Evolutionary conservation across 805 yeast genomes (phyloP), one percentile per base, ranked within the genome.

Genomic region (Spathaspora girioi): DNA sequence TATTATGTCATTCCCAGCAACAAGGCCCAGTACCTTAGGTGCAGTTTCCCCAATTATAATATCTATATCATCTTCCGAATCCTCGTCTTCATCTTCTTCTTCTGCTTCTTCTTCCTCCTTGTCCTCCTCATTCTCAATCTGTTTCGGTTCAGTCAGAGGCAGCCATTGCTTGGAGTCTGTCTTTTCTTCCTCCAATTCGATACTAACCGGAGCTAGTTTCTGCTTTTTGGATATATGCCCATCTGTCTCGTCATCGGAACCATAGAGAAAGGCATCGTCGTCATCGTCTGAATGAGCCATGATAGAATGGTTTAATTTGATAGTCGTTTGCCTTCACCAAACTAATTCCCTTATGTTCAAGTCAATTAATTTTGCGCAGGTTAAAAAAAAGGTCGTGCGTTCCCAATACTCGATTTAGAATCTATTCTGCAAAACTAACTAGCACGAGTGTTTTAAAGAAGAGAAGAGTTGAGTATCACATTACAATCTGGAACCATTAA

Each of bases 11-110:
- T 47, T 46, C 23, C 56, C 75, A 11, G 75, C 59, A 2, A 71
- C 59, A 48, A 38, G 20, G 2, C 70, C 43, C n/a, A 56, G 53
- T 11, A 64, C 54, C 47, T 70, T 53, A 44, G 63, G 57, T 1
- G 67, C 55, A 12, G 59, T 61, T 15, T 62, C 59, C 29, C 78
- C 80, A 20, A 92, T 87, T 46, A 92, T 87, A 62, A 93, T 87
- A 67, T 92, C 97, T 35, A 92, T 81, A 60, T 88, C 94, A 50
- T 84, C 86, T 17, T 79, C 85, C 8, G 77, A 79, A 18, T 77
- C 84, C 6, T 68, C 78, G 11, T 73, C 80, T 7, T 69, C 75
- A 7, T 69, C 78, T 2, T 35, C 40, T 11, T 35, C 78, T 1
- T 69, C 80, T 2, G 70, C 80, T 2, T 72, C 79, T 2, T 65